A percentile compares a stretch with the other conserved stretches of the same genome.
Evolutionary conservation across 2,329 filamentous ascomycete species (phyloP).

Genomic region (Purpureocillium lavendulum): DNA sequence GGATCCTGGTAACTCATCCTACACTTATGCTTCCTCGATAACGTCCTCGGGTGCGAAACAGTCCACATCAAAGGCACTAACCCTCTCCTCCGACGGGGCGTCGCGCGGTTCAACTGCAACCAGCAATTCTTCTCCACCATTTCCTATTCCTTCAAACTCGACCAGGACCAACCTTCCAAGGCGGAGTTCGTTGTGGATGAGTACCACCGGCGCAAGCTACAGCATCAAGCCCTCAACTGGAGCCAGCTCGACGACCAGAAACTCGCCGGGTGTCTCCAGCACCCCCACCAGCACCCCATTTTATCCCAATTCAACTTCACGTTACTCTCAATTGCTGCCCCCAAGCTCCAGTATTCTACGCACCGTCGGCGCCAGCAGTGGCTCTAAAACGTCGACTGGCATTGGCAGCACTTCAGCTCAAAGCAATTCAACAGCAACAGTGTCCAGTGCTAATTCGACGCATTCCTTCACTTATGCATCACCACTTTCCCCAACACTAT

Average conservation of each 20-base stretch:
- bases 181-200: too few species aligned
- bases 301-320: slow-evolving; percentile 1
- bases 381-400: neutral
- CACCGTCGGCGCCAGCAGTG: neutral
- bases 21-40: slow-evolving; percentile 7
- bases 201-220: too few species aligned
- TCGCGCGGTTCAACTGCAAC: too few species aligned
- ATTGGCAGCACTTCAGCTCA: neutral
- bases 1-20: slow-evolving; percentile 9
- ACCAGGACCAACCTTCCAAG: neutral
- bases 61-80: too few species aligned
- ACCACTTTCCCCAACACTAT: too few species aligned
- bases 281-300: neutral
- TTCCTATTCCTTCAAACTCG: slow-evolving; percentile 1
- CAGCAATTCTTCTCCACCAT: neutral
- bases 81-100: too few species aligned
- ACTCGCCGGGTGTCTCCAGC: neutral
- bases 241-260: neutral
- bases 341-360: neutral
- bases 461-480: neutral
- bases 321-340: neutral
- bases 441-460: neutral
- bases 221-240: too few species aligned
- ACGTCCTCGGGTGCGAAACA: too few species aligned
- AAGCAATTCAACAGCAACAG: neutral